phyloP scores from a whole-genome alignment of 2,329 filamentous ascomycete species.

The Rhinocladiella similis region DNA sequence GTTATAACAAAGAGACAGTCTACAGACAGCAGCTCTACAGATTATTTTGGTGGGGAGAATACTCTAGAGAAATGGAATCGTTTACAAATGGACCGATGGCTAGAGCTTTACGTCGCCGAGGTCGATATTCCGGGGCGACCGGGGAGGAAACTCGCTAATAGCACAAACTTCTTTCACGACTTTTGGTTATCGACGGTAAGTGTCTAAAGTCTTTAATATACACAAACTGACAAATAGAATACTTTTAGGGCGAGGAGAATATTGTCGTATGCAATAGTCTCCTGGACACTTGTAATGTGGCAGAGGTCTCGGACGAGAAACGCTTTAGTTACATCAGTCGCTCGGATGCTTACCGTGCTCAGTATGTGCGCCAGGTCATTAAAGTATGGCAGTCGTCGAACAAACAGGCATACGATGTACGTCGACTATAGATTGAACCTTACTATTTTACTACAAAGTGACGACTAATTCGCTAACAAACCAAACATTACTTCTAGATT shows the following conservation, averaged over 20 bases:
- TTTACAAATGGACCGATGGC: neutral
- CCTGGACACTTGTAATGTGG: neutral
- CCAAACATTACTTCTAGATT: neutral
- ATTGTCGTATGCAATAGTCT: neutral
- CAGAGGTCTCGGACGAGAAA: neutral
- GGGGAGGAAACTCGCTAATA: neutral
- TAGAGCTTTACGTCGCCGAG: neutral
- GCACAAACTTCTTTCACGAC: neutral
- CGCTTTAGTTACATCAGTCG: neutral
- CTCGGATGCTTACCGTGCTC: neutral
- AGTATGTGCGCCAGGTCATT: neutral
- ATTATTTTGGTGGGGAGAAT: neutral
- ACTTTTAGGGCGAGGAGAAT: neutral
- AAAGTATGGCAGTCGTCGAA: neutral
- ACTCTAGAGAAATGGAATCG: neutral
- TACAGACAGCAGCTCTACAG: neutral
- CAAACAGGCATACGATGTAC: neutral
- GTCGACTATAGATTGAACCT: neutral
- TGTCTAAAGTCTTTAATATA: neutral
- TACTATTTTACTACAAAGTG: neutral
- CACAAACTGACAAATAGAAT: too few relatives aligned
- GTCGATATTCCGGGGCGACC: neutral
- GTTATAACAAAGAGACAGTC: neutral
- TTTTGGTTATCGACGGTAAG: neutral
- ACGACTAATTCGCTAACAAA: too few relatives aligned